Base-by-base conservation (phyloP, 352 stramenopile genomes). In the Albugo candida region DNA sequence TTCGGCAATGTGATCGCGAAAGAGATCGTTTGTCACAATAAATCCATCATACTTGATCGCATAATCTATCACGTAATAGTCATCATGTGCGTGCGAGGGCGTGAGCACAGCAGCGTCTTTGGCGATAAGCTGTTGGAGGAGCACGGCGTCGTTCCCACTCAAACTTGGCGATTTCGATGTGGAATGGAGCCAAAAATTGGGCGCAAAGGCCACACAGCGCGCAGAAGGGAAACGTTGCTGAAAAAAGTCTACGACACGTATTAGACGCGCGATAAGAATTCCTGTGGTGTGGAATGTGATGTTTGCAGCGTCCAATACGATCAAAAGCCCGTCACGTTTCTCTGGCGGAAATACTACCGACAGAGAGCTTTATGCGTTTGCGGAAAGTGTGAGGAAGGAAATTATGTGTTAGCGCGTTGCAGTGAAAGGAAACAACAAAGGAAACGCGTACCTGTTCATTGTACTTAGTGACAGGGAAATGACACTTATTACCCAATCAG, bases 31-130 rank as follows among this genome's bases (percentile, higher is more conserved):
- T 2, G 75, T 93, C 43, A 95, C 80, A 43, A 95, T 77, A 48
- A 88, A 87, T 16, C 79, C 79, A 51, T 83, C 53, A 60, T 94
- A 65, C 48, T 83, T 85, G 55, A 83, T 72, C 2, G 81, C 78
- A 52, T 95, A 95, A 55, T 87, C 77, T 55, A 95, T 94, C 47
- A 91, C 81, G 51, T 94, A 95, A 35, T 72, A 92, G 56, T 95
- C 83, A 43, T 95, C 83, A 51, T 95, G 73, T 10, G 73, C 64
- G 39, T 81, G 77, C 10, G 77, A 82, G 27, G 74, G 77, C n/a
- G 74, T 87, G 35, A 86, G 65, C 27, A 82, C 68, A 19, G 86
- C 70, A 27, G 64, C 54, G 45, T 83, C 65, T 41, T 82, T 57
- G 16, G 76, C 61, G 19, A 87, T 71, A 36, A 91, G 52, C 5